A percentile compares a stretch with the other conserved stretches of the same genome.
Conservation (phyloP, 1,284 basidiomycete genomes). For the Ceratobasidium sp. region DNA sequence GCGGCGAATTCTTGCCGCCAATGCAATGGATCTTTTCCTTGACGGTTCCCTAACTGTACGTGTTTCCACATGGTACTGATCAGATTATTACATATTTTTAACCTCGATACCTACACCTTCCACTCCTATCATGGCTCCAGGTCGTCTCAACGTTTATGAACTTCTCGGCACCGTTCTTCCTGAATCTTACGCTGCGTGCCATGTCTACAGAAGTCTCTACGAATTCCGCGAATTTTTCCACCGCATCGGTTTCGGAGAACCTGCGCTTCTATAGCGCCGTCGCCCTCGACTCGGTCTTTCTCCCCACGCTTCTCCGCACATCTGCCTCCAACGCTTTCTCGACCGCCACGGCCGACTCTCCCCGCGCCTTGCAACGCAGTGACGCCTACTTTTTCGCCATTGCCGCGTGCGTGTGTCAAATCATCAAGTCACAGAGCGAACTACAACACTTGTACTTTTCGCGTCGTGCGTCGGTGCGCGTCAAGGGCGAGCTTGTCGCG, state of each 20-base stretch:
- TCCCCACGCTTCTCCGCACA: constrained; percentile 25
- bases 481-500: constrained; percentile 45
- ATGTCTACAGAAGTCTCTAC: constrained; percentile 28
- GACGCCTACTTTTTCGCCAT: constrained; percentile 48
- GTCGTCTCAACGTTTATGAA: constrained; percentile 40
- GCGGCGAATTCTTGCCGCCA: constrained; percentile 44
- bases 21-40: constrained; percentile 47
- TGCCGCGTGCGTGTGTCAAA: constrained; percentile 45
- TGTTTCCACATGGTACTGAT: constrained; percentile 31
- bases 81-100: neutral
- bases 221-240: constrained; percentile 27
- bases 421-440: constrained; percentile 47
- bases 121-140: neutral
- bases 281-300: constrained; percentile 35
- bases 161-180: constrained; percentile 44
- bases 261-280: constrained; percentile 35
- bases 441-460: constrained; percentile 47
- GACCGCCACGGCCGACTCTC: neutral
- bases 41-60: constrained; percentile 42
- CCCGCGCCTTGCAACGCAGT: constrained; percentile 31
- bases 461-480: constrained; percentile 45
- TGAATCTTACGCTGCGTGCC: constrained; percentile 30
- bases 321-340: constrained; percentile 15
- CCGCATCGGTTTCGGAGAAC: constrained; percentile 13
- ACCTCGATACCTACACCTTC: neutral